Conservation (phyloP, 352 stramenopile genomes). For the Aphanomyces euteiches region DNA sequence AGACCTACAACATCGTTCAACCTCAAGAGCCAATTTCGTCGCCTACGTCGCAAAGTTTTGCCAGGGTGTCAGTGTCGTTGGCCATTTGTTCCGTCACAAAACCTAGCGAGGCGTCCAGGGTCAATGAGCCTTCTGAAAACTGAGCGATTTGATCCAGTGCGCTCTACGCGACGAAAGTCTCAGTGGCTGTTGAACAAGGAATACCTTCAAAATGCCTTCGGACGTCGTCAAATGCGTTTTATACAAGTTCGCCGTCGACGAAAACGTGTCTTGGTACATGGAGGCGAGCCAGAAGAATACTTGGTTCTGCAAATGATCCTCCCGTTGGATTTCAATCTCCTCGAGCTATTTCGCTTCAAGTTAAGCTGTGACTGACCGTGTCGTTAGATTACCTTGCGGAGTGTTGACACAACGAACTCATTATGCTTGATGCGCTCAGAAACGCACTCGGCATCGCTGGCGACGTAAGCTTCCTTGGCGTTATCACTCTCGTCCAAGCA, state of each 20-base stretch:
- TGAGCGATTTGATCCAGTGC: background rate
- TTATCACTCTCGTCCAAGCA: background rate
- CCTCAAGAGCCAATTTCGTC: background rate
- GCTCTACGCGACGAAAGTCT: background rate
- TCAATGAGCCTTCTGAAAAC: background rate
- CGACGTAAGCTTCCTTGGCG: conserved; percentile 10
- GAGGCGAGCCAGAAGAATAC: conserved; percentile 2
- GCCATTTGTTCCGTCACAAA: conserved; percentile 3
- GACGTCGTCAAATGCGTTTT: background rate
- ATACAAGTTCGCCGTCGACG: background rate
- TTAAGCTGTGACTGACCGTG: background rate
- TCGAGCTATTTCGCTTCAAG: background rate
- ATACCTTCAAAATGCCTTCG: background rate
- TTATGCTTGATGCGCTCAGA: background rate
- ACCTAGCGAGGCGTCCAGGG: background rate
- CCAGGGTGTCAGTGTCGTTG: conserved; percentile 4
- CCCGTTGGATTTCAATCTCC: conserved; percentile 8
- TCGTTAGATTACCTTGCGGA: background rate
- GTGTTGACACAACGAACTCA: background rate
- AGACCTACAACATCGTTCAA: conserved; percentile 15
- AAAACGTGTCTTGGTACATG: conserved; percentile 16
- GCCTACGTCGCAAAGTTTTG: conserved; percentile 13
- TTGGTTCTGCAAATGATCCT: conserved; percentile 15
- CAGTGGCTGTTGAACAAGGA: background rate
- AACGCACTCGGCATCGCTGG: background rate